Conservation (phyloP, 1,284 basidiomycete genomes). For the Fistulinella cinereoalba region DNA sequence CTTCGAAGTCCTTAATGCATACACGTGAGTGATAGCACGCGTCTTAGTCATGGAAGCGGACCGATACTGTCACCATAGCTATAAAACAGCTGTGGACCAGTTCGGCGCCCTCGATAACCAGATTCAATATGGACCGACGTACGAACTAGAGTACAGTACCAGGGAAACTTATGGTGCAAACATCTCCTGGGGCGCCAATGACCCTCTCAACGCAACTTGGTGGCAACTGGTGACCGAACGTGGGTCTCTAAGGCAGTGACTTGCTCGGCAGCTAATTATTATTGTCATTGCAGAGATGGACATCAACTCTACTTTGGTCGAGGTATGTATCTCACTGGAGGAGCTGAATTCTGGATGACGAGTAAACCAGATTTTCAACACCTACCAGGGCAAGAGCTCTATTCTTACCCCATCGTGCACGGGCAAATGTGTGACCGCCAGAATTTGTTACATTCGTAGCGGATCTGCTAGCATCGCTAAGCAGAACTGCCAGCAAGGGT, state of each 20-base stretch:
- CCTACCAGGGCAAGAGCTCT: slow-evolving; percentile 70
- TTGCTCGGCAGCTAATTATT: not conserved
- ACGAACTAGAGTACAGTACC: slow-evolving; percentile 68
- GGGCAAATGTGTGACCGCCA: slow-evolving; percentile 59
- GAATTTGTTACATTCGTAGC: slow-evolving; percentile 78
- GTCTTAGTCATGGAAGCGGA: not conserved
- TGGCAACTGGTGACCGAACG: slow-evolving; percentile 81
- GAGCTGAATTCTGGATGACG: slow-evolving; percentile 12
- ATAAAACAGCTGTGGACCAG: slow-evolving; percentile 58
- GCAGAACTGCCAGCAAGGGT: slow-evolving; percentile 60
- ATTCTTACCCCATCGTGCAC: slow-evolving; percentile 54
- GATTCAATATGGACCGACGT: slow-evolving; percentile 60
- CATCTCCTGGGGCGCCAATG: slow-evolving; percentile 62
- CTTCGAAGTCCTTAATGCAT: slow-evolving; percentile 70
- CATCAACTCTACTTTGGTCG: slow-evolving; percentile 53
- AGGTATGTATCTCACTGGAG: slow-evolving; percentile 50
- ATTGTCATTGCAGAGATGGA: slow-evolving; percentile 56
- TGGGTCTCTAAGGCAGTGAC: slow-evolving; percentile 27
- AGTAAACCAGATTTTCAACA: slow-evolving; percentile 56
- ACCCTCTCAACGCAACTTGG: slow-evolving; percentile 81
- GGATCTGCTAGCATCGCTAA: slow-evolving; percentile 59
- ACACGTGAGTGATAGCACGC: slow-evolving; percentile 50
- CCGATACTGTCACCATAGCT: slow-evolving; percentile 38
- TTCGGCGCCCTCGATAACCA: slow-evolving; percentile 56
- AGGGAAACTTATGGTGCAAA: slow-evolving; percentile 63